A percentile compares a stretch with the other conserved stretches of the same genome.
Conservation (phyloP, 2,329 filamentous ascomycete genomes). For the Dactylella cylindrospora region DNA sequence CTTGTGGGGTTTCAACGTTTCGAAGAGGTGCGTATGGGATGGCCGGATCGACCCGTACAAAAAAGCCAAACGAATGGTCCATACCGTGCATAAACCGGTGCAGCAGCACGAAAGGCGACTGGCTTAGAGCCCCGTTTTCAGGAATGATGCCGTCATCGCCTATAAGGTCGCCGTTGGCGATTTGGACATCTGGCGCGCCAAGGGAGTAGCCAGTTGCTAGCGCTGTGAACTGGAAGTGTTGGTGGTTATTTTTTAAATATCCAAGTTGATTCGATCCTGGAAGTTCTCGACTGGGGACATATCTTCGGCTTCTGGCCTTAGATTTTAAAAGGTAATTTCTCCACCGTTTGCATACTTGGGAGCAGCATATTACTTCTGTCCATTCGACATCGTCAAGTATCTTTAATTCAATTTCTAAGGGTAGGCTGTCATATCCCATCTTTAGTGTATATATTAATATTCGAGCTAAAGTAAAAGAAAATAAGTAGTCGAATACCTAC, state of each 20-base stretch:
- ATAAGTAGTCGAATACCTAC: too few relatives aligned
- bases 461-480: too few relatives aligned
- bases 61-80: slow-evolving; percentile 31
- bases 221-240: not conserved
- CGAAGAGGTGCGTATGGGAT: not conserved
- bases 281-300: slow-evolving; percentile 19
- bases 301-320: slow-evolving; percentile 16
- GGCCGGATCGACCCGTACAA: slow-evolving; percentile 10
- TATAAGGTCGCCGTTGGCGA: not conserved
- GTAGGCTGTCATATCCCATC: slow-evolving; percentile 40
- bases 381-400: slow-evolving; percentile 38
- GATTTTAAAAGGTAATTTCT: slow-evolving; percentile 13
- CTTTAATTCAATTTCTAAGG: slow-evolving; percentile 37
- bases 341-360: slow-evolving; percentile 38
- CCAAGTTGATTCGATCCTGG: slow-evolving; percentile 1
- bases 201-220: slow-evolving; percentile 9
- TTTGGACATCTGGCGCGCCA: slow-evolving; percentile 13
- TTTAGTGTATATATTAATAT: too few relatives aligned
- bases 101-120: slow-evolving; percentile 14
- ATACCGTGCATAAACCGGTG: slow-evolving; percentile 36
- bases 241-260: slow-evolving; percentile 7
- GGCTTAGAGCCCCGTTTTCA: slow-evolving; percentile 11
- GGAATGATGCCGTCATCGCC: slow-evolving; percentile 9
- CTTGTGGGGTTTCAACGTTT: slow-evolving; percentile 2
- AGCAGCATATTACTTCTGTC: slow-evolving; percentile 21